These are phyloP conservation scores for Zygoascus biomembranicola DNA, from an alignment of 805 yeast species.

Conservation along the genomic window DNA sequence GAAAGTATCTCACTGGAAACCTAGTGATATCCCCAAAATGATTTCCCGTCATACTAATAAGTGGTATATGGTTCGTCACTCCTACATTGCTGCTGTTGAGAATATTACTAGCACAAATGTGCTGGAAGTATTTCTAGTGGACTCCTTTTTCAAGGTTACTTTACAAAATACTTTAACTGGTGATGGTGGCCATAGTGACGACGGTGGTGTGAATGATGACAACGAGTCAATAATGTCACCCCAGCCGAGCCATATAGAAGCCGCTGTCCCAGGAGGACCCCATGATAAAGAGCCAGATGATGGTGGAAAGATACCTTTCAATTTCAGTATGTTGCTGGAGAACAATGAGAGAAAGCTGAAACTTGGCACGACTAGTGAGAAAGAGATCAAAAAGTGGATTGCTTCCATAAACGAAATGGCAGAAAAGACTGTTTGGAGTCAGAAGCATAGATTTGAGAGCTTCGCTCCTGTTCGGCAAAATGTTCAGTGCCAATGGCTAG, in stretches of 20 bases:
- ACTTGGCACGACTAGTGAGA: slow-evolving; percentile 60
- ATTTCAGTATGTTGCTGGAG: slow-evolving; percentile 22
- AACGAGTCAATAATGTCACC: neutral
- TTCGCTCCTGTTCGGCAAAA: slow-evolving; percentile 87
- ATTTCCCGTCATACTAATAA: slow-evolving; percentile 82
- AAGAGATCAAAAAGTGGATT: slow-evolving; percentile 78
- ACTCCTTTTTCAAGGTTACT: slow-evolving; percentile 54
- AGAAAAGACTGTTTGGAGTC: slow-evolving; percentile 61
- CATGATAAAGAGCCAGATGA: slow-evolving; percentile 5
- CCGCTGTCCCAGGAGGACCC: slow-evolving; percentile 3
- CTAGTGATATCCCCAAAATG: slow-evolving; percentile 77
- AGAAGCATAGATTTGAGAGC: slow-evolving; percentile 67
- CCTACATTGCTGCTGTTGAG: slow-evolving; percentile 78
- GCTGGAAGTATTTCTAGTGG: slow-evolving; percentile 86
- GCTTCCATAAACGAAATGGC: slow-evolving; percentile 64
- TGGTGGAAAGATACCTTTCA: slow-evolving; percentile 9
- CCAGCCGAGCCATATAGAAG: slow-evolving; percentile 19
- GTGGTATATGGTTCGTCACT: slow-evolving; percentile 83
- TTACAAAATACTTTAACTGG: slow-evolving; percentile 24
- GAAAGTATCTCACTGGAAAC: slow-evolving; percentile 84
- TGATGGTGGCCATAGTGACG: slow-evolving; percentile 17
- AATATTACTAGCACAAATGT: slow-evolving; percentile 83
- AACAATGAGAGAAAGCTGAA: slow-evolving; percentile 37
- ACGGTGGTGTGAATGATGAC: slow-evolving; percentile 10
- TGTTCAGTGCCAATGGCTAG: slow-evolving; percentile 93